Evolutionary conservation across 345 rosid genomes (phyloP), one percentile per base, ranked within the genome.

Genomic region (Acer negundo): DNA sequence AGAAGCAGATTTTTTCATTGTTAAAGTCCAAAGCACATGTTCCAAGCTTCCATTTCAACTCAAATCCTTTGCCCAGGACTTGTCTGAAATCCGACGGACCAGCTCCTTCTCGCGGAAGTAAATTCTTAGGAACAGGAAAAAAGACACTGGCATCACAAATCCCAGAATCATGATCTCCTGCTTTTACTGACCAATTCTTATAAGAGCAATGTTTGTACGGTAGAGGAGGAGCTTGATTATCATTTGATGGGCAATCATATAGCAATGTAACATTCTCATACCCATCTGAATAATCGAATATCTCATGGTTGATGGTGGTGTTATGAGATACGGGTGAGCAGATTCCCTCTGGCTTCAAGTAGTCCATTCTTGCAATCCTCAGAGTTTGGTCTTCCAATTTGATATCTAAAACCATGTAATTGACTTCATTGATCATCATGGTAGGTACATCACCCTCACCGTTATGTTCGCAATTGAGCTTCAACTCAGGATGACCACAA

Each of bases 401-500:
- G 24, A 86, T 58, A 0, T 71, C 44, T 38, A 82, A 55, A 44
- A 91, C 90, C 3, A 38, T 11, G 76, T 86, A 91, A 0, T 2
- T 0, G 1, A 84, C 66, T 9, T 11, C 20, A 1, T 44, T 46
- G 42, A 89, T 67, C 9, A 31, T 3, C 7, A 89, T 13, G 12
- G 26, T 64, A 17, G 87, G 5, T 51, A 58, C 2, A 10, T 10
- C 0, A 0, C 0, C 3, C 3, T 6, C 16, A 17, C 6, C 2
- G n/a, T n/a, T n/a, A n/a, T n/a, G n/a, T 3, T 38, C 19, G 4
- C 91, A 86, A 9, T 6, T 2, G 61, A 90, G 88, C 79, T 75
- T 19, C 5, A 90, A 63, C 1, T 1, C 68, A 19, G 80, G 89
- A 80, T 82, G 70, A 3, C 90, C 92, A 28, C 92, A 87, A 16